Evolutionary conservation across 2,329 filamentous ascomycete species (phyloP), one percentile per base, ranked within the genome.

Genomic region (Fusarium lyarnte): DNA sequence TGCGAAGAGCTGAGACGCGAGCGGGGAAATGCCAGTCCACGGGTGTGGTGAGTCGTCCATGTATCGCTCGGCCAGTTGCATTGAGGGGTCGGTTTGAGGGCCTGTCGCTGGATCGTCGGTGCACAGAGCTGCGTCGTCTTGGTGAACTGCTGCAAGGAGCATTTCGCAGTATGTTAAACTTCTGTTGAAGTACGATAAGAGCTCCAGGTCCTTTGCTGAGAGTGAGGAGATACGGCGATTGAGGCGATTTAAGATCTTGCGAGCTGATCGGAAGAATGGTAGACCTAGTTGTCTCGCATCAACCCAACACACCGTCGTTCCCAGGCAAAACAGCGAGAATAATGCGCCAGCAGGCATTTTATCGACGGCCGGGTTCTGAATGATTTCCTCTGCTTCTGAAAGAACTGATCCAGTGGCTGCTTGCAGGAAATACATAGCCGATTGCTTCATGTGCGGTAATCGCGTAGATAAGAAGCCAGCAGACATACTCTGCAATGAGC

Each of bases 131-230:
- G 17, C 31, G 8, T 74, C 64, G 21, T 78, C 77, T 53, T 82
- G 80, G 11, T 76, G 77, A 1, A 84, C 81, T 1, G 83, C 79
- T 2, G 81, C 78, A 1, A 83, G 78, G 6, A 84, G 75, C 82
- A 84, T 84, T 58, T 84, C 82, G 72, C 82, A 83, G 59, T 84
- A 84, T 1, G 80, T 74, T 17, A 83, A 36, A 23, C 82, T 83
- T 42, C 81, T 79, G 33, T 81, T 80, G 62, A 84, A 84, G 49
- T 80, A 84, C 0, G 74, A 74, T 7, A 84, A 43, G 2, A 81
- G 71, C 27, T 82, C 76, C 4, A 73, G 39, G 9, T 82, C 73
- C 14, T 76, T 70, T 3, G 62, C 58, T 2, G 72, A 72, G 3
- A 69, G 67, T 0, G 45, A 41, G 9, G 59, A 39, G 2, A 73